Conservation (phyloP, 345 rosid species). For the Lagerstroemia speciosa region DNA sequence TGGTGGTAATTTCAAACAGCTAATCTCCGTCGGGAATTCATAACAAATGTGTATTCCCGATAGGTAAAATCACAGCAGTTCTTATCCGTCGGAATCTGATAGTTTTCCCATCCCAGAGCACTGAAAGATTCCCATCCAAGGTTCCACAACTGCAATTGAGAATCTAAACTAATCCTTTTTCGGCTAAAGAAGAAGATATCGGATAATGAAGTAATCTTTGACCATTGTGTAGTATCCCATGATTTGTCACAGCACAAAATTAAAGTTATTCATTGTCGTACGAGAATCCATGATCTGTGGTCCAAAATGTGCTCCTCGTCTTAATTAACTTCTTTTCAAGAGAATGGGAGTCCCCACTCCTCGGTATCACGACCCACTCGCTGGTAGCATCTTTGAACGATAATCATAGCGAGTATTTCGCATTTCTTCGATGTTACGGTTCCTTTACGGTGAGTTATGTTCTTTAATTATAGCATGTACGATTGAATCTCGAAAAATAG, state of each 20-base stretch:
- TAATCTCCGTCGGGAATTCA: no score
- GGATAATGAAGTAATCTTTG: neutral
- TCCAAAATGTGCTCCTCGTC: neutral
- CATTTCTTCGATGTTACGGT: no score
- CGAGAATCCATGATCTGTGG: neutral
- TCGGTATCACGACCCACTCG: neutral
- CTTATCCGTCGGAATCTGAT: no score
- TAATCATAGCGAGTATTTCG: neutral
- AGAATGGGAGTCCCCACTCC: neutral
- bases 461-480: no score
- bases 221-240: neutral
- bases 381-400: neutral
- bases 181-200: neutral
- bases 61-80: no score
- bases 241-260: neutral
- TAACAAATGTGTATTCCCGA: no score
- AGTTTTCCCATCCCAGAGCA: no score
- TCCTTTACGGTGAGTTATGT: no score
- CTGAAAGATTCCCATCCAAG: no score
- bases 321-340: neutral
- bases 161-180: neutral
- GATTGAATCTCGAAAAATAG: no score
- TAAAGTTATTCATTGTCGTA: neutral
- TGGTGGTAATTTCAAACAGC: no score
- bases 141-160: no score